Evolutionary conservation across 139 green algal species (phyloP).

Genomic region (Chlamydomonas sp.): DNA sequence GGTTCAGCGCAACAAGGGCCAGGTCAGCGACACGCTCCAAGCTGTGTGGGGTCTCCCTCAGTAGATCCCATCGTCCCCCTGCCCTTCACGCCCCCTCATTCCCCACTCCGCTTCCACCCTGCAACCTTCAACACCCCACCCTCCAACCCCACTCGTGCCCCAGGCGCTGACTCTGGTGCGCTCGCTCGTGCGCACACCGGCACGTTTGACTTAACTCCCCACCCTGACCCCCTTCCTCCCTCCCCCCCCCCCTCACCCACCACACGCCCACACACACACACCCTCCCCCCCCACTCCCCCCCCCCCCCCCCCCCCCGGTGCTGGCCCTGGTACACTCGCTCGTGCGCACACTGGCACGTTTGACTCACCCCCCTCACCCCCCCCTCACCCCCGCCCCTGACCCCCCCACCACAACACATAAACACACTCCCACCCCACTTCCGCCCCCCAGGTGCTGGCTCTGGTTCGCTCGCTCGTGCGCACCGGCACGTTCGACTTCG

Average conservation of each 20-base stretch:
- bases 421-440: not conserved
- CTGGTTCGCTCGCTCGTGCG: constrained; percentile 34
- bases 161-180: constrained; percentile 2
- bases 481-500: constrained; percentile 32
- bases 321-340: constrained; percentile 16
- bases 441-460: constrained; percentile 22
- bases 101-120: too few species aligned
- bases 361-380: not conserved
- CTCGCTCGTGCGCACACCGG: constrained; percentile 24
- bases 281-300: not conserved
- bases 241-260: too few species aligned
- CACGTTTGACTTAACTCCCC: constrained; percentile 1
- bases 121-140: not conserved
- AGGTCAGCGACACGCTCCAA: too few species aligned
- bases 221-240: too few species aligned
- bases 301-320: not conserved
- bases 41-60: too few species aligned
- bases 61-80: too few species aligned
- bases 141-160: not conserved
- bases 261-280: constrained; percentile 10
- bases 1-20: too few species aligned
- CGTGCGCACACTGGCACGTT: constrained; percentile 24
- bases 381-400: not conserved
- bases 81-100: too few species aligned
- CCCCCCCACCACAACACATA: constrained; percentile 1